Percentiles rank a stretch among this genome's conserved stretches.
Conservation (phyloP, 2,329 filamentous ascomycete species). For the Fusarium duplospermum region DNA sequence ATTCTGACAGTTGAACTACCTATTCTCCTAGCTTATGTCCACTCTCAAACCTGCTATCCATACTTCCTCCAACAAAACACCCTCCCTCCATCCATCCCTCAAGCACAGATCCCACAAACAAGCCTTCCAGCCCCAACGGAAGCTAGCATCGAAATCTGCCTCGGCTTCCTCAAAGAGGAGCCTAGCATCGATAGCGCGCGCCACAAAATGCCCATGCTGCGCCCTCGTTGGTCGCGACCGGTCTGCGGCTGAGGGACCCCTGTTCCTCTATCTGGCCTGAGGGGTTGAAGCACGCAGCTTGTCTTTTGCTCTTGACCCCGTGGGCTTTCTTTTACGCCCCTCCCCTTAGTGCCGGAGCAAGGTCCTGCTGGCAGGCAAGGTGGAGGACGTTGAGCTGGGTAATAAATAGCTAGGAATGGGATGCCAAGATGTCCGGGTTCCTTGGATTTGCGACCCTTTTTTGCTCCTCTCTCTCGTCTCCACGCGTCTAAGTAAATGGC, state of each 20-base stretch:
- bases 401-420: not conserved
- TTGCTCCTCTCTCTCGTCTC: not conserved
- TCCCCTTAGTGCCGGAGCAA: not conserved
- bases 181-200: not conserved
- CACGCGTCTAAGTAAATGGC: constrained; percentile 16
- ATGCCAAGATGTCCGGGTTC: not conserved
- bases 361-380: not conserved
- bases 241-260: not conserved
- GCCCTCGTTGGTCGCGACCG: not conserved
- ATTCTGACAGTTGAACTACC: not conserved
- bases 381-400: not conserved
- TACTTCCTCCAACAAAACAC: not conserved
- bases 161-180: not conserved
- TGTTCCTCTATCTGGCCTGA: not conserved
- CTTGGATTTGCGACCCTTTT: not conserved
- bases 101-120: not conserved
- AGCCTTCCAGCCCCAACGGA: not conserved
- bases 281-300: not conserved
- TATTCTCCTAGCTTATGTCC: not conserved
- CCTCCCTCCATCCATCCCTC: not conserved
- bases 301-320: not conserved
- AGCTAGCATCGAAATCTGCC: not conserved
- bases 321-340: not conserved
- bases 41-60: not conserved
- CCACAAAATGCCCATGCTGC: not conserved